phyloP scores from a whole-genome alignment of 2,329 filamentous ascomycete genomes.

The Cladophialophora exuberans region DNA sequence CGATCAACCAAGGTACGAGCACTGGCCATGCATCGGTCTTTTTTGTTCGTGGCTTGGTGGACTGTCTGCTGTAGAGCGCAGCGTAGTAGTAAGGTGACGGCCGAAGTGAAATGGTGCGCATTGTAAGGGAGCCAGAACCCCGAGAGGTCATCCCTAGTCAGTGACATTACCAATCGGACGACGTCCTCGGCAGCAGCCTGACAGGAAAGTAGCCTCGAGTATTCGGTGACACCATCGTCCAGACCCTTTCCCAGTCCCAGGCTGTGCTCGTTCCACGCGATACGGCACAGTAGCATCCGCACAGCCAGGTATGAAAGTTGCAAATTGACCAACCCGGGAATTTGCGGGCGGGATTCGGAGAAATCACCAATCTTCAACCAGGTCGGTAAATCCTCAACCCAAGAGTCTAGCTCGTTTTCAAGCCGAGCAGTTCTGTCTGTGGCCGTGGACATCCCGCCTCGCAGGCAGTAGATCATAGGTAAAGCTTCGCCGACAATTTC shows the following conservation, averaged over 20 bases:
- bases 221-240: conserved; percentile 19
- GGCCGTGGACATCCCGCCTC: conserved; percentile 47
- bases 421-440: conserved; percentile 50
- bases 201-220: conserved; percentile 30
- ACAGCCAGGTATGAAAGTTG: conserved; percentile 50
- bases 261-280: conserved; percentile 47
- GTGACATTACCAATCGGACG: conserved; percentile 48
- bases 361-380: conserved; percentile 44
- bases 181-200: conserved; percentile 25
- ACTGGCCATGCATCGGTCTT: conserved; percentile 49
- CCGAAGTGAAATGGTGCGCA: conserved; percentile 32
- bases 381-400: conserved; percentile 49
- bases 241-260: conserved; percentile 16
- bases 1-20: conserved; percentile 53
- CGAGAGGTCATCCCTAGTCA: conserved; percentile 21
- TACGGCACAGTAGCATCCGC: conserved; percentile 51
- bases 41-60: conserved; percentile 19
- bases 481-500: conserved; percentile 51
- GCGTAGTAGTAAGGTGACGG: conserved; percentile 31
- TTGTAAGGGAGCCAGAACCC: conserved; percentile 33
- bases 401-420: conserved; percentile 48
- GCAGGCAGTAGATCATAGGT: conserved; percentile 50
- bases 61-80: conserved; percentile 43
- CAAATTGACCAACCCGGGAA: conserved; percentile 47
- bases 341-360: conserved; percentile 37